Evolutionary conservation across 495 filamentous ascomycete genomes (phyloP), one percentile per base, ranked within the genome.

Genomic region (Tuber melanosporum): DNA sequence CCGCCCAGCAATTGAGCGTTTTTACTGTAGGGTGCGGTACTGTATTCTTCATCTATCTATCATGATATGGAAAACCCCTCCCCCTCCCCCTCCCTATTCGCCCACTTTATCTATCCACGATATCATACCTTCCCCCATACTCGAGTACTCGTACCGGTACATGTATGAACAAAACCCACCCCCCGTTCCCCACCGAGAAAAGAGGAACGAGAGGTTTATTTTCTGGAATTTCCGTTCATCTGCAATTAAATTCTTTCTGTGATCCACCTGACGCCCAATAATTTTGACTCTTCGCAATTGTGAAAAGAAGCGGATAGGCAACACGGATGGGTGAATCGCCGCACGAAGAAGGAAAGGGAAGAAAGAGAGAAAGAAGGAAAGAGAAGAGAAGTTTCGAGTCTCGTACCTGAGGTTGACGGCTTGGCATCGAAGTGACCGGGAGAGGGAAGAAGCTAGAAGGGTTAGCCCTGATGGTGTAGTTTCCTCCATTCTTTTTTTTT

Each of bases 211-310:
- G 49, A 1, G 49, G 22, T 9, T 9, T 7, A n/a, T 52, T 52
- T 57, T 57, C 42, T 10, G 57, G 57, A 66, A 66, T 66, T 66
- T 36, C 57, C 3, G 36, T 79, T 82, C 82, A 78, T 83, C 74
- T 83, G 82, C 82, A 83, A 83, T 83, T 83, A 77, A 72, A 76
- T 62, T 83, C 80, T 69, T 74, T 83, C 82, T 83, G 81, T 83
- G 81, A 78, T 83, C 71, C 79, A 72, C 74, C 82, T 75, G 82
- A 83, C 82, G 81, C 82, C 80, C 79, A 73, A 75, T 73, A 72
- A 77, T 57, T 57, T 73, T 73, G 81, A 82, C 80, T 78, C 74
- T 73, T 43, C 81, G 79, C 76, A 73, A 81, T 71, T 75, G 52
- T 62, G 82, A 72, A 0, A 15, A 77, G 69, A 75, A 74, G 75